Evolutionary conservation across 2,329 filamentous ascomycete species (phyloP).

Genomic region (Verticillium zaregamsianum): DNA sequence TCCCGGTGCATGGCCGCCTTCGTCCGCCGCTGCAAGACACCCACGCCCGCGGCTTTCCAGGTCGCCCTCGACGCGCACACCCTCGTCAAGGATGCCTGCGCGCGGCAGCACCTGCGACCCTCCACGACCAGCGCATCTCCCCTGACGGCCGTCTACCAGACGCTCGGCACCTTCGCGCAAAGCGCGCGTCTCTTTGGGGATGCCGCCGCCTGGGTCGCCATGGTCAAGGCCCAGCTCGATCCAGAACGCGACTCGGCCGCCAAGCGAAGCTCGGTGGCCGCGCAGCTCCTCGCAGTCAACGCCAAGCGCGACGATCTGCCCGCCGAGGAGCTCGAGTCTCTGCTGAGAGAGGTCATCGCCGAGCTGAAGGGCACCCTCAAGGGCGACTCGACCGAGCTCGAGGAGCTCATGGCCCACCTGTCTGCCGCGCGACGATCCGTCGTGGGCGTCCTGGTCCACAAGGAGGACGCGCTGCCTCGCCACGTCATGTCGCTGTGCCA

Average conservation of each 20-base stretch:
- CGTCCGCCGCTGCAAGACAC: constrained; percentile 41
- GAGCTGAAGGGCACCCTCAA: constrained; percentile 55
- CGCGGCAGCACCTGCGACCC: constrained; percentile 25
- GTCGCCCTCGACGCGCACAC: constrained; percentile 30
- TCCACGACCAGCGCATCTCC: constrained; percentile 36
- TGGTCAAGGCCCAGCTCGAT: constrained; percentile 34
- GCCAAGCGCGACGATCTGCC: constrained; percentile 39
- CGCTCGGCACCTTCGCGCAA: constrained; percentile 45
- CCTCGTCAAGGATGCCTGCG: constrained; percentile 13
- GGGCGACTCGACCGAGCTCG: constrained; percentile 55
- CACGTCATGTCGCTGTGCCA: constrained; percentile 38
- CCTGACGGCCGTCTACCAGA: constrained; percentile 45
- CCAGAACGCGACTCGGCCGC: constrained; percentile 40
- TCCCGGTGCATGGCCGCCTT: constrained; percentile 60
- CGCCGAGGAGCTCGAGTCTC: constrained; percentile 30
- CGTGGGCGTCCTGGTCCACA: constrained; percentile 40
- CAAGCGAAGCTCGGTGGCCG: constrained; percentile 46
- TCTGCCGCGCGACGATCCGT: constrained; percentile 51
- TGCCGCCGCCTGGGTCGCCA: constrained; percentile 51
- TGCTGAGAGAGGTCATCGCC: constrained; percentile 46
- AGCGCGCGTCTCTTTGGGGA: constrained; percentile 41
- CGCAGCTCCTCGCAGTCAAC: constrained; percentile 50
- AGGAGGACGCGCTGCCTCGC: constrained; percentile 9
- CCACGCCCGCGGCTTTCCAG: constrained; percentile 31
- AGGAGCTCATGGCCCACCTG: constrained; percentile 56